Percentiles rank a stretch among this genome's conserved stretches.
These are phyloP conservation scores for Chenopodium album DNA, from an alignment of 148 eudicot genomes.

Conservation along the genomic window DNA sequence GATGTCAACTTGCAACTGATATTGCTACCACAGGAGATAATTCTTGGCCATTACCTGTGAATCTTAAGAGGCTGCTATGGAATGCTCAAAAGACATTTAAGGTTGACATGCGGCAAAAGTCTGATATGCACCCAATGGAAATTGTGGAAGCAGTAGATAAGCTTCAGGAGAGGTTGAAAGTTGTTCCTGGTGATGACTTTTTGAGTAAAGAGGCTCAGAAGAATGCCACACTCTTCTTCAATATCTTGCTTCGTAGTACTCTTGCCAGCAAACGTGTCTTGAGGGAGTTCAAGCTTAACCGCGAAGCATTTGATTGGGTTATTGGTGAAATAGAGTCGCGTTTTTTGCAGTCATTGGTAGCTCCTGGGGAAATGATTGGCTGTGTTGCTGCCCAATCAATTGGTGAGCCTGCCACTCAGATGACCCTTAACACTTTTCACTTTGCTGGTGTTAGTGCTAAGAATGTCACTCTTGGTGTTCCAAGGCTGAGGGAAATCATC, in stretches of 20 bases:
- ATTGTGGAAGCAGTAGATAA: constrained; percentile 95
- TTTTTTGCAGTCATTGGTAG: constrained; percentile 94
- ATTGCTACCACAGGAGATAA: constrained; percentile 96
- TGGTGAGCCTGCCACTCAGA: constrained; percentile 99
- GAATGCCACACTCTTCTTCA: constrained; percentile 94
- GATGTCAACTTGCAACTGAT: constrained; percentile 81
- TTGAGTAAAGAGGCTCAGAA: constrained; percentile 94
- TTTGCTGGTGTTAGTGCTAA: constrained; percentile 99
- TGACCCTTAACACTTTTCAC: constrained; percentile 97
- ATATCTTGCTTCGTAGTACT: constrained; percentile 91
- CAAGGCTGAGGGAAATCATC: constrained; percentile 95
- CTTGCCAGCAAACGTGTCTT: constrained; percentile 88
- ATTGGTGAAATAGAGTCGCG: constrained; percentile 96
- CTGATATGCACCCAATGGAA: constrained; percentile 98
- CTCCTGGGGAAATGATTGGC: constrained; percentile 99
- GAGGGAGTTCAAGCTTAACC: constrained; percentile 83
- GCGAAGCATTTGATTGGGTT: constrained; percentile 98
- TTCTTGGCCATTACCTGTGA: constrained; percentile 94
- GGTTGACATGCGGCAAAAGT: constrained; percentile 79
- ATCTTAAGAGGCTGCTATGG: constrained; percentile 77
- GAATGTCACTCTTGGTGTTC: constrained; percentile 99
- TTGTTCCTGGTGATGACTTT: constrained; percentile 92
- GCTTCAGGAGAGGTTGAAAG: constrained; percentile 92
- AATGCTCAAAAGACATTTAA: constrained; percentile 95
- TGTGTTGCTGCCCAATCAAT: constrained; percentile 99